These are phyloP conservation scores for Sporothrix humicola DNA, from an alignment of 2,329 filamentous ascomycete genomes.

Conservation along the genomic window DNA sequence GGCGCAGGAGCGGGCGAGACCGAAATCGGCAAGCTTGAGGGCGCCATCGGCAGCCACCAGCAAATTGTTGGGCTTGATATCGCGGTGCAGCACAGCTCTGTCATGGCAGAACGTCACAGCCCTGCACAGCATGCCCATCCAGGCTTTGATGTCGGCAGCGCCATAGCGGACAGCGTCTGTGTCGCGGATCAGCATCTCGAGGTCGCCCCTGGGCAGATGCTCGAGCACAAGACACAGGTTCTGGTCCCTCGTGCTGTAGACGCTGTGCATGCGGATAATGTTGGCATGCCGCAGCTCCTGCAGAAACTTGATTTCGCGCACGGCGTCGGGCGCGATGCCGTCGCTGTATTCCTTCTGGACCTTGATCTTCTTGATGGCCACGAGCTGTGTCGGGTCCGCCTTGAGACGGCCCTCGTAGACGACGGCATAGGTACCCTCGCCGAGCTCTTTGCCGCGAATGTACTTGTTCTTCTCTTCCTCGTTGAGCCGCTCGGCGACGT, in stretches of 20 bases:
- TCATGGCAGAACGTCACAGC: constrained; percentile 97
- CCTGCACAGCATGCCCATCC: constrained; percentile 96
- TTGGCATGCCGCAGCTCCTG: constrained; percentile 95
- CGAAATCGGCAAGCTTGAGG: constrained; percentile 97
- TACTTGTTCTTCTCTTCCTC: constrained; percentile 86
- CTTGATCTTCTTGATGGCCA: constrained; percentile 95
- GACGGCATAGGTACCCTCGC: constrained; percentile 95
- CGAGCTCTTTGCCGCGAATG: constrained; percentile 80
- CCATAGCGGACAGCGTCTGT: constrained; percentile 78
- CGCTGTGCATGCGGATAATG: constrained; percentile 88
- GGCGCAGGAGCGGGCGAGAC: constrained; percentile 85
- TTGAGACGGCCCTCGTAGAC: constrained; percentile 88
- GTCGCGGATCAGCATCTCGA: constrained; percentile 93
- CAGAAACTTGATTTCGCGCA: constrained; percentile 93
- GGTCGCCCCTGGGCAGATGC: constrained; percentile 88
- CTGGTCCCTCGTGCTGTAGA: constrained; percentile 95
- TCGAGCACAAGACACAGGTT: constrained; percentile 96
- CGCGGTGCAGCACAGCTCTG: constrained; percentile 90
- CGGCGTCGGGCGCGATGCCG: constrained; percentile 90
- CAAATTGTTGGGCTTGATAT: constrained; percentile 99
- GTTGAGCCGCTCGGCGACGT: constrained; percentile 80
- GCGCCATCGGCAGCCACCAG: constrained; percentile 91
- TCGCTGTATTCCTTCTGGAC: constrained; percentile 84
- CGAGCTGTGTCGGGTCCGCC: constrained; percentile 71
- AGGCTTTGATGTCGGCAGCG: constrained; percentile 90